Evolutionary conservation across 345 rosid genomes (phyloP).

Genomic region (Gossypium ekmanianum): DNA sequence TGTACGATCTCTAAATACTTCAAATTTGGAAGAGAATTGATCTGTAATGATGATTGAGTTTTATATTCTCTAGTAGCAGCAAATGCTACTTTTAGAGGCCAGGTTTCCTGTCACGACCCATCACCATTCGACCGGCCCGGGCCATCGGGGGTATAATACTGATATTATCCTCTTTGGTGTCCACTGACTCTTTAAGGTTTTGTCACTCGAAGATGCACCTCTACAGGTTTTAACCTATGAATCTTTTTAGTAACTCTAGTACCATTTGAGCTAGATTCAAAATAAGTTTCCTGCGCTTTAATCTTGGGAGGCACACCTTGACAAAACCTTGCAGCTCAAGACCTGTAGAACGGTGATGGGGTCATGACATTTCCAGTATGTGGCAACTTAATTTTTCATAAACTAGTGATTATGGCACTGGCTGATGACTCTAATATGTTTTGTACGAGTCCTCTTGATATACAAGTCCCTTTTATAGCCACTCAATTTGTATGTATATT

Average conservation of each 20-base stretch:
- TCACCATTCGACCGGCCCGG: too few relatives aligned
- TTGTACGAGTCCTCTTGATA: background rate
- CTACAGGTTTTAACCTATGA: too few relatives aligned
- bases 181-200: too few relatives aligned
- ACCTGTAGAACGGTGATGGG: too few relatives aligned
- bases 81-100: conserved; percentile 7
- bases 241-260: too few relatives aligned
- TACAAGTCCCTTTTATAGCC: background rate
- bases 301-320: too few relatives aligned
- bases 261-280: too few relatives aligned
- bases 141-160: too few relatives aligned
- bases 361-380: background rate
- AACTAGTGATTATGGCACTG: background rate
- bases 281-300: too few relatives aligned
- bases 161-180: too few relatives aligned
- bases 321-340: too few relatives aligned
- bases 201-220: too few relatives aligned
- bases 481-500: conserved; percentile 1
- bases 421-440: background rate
- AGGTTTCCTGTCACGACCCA: background rate
- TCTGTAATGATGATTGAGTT: background rate
- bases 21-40: background rate
- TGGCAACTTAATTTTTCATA: background rate
- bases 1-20: background rate
- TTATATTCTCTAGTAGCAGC: background rate